Evolutionary conservation across 495 filamentous ascomycete species (phyloP).

Genomic region (Talaromyces adpressus): DNA sequence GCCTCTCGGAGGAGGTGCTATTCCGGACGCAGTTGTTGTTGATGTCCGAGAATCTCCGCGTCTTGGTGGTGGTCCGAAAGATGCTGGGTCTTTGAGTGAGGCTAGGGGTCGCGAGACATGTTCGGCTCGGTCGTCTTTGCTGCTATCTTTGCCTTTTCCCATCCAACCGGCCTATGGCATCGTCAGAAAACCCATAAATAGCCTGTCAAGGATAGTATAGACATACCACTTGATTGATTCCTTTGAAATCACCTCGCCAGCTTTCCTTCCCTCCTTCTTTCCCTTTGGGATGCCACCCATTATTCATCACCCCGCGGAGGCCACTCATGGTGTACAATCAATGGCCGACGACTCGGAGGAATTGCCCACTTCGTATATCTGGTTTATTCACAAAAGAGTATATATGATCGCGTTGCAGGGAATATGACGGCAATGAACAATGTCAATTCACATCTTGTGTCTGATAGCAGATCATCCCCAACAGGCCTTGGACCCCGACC

Average conservation of each 20-base stretch:
- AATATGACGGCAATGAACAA: neutral
- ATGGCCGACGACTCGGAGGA: neutral
- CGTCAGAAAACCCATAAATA: slow-evolving; percentile 1
- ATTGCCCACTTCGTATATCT: neutral
- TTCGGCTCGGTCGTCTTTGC: slow-evolving; percentile 23
- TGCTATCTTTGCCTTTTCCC: slow-evolving; percentile 44
- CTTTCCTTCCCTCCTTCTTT: slow-evolving; percentile 49
- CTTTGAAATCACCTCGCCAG: slow-evolving; percentile 54
- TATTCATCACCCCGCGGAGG: slow-evolving; percentile 43
- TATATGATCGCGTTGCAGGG: neutral
- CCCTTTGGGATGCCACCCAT: slow-evolving; percentile 53
- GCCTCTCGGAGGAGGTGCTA: slow-evolving; percentile 39
- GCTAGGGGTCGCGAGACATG: slow-evolving; percentile 65
- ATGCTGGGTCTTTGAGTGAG: slow-evolving; percentile 70
- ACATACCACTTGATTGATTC: slow-evolving; percentile 51
- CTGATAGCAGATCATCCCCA: neutral
- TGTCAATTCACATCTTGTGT: neutral
- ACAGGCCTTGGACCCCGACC: neutral
- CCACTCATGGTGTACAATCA: slow-evolving; percentile 36
- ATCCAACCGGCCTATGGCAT: slow-evolving; percentile 41
- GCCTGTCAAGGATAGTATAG: neutral
- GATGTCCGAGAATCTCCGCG: slow-evolving; percentile 46
- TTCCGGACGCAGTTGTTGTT: slow-evolving; percentile 23
- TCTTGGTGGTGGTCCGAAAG: slow-evolving; percentile 84
- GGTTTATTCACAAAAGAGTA: neutral